Base-by-base conservation (phyloP, 2,329 filamentous ascomycete species). In the Dactylellina haptotyla region DNA sequence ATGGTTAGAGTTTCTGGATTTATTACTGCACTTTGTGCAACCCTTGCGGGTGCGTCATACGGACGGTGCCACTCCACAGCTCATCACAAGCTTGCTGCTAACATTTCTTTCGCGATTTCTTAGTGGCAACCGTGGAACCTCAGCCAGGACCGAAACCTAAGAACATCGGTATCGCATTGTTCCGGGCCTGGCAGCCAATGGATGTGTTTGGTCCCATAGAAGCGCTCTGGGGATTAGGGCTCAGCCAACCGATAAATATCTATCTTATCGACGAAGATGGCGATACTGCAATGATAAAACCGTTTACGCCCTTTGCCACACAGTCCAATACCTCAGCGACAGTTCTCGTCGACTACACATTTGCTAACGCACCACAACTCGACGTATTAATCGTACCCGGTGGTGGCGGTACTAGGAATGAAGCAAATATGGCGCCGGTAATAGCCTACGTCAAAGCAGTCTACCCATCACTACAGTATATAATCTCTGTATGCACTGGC, bases 201-300 rank as follows among this genome's bases (percentile, higher is more conserved):
- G 84, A 85, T 75, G 80, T 83, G 58, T 83, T 83, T 76, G 83
- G 83, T 0, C 83, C 83, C n/a, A 77, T 85, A 3, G 82, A 84
- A 64, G 78, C 81, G 43, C 78, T 86, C 43, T 82, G 84, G 75
- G 78, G 82, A 30, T 76, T 84, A 4, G 80, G 83, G 2, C 75
- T 75, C 58, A 71, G 64, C 16, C 79, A 79, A 58, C 77, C 79
- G 2, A 75, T 85, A 39, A 80, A 82, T 57, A 80, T 86, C 14
- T 77, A 77, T 75, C 75, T 85, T 32, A 80, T 86, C 28, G 79
- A 83, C 26, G 77, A 79, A 5, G 82, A 81, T 12, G 77, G 82
- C 10, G 81, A 82, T 12, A 82, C 83, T 1, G 83, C 84, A 14
- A 80, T 78, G 6, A 82, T 83, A 9, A 63, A 58, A 18, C 23